These are phyloP conservation scores for Xylariaceae sp. DNA, from an alignment of 2,329 filamentous ascomycete species.

Conservation along the genomic window DNA sequence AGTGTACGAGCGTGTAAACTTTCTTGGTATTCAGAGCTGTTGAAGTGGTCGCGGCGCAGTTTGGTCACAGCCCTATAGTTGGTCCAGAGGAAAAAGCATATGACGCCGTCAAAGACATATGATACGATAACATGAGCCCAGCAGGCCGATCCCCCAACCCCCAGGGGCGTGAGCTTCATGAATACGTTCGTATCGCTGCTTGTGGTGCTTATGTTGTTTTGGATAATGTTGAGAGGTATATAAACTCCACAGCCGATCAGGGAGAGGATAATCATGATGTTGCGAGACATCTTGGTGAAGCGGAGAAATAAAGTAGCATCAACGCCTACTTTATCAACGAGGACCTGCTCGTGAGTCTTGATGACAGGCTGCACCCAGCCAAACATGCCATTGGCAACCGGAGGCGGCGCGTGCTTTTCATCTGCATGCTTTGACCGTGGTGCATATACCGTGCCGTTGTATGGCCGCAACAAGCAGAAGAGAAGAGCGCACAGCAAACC, in stretches of 20 bases:
- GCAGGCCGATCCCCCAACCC: constrained; percentile 45
- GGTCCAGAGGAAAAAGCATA: constrained; percentile 70
- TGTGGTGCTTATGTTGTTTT: constrained; percentile 34
- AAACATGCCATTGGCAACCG: constrained; percentile 75
- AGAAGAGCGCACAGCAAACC: constrained; percentile 67
- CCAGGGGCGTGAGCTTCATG: constrained; percentile 52
- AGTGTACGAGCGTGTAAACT: constrained; percentile 72
- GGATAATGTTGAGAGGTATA: constrained; percentile 70
- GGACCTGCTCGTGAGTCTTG: constrained; percentile 68
- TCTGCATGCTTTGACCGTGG: constrained; percentile 83
- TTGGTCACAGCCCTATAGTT: constrained; percentile 72
- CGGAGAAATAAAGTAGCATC: constrained; percentile 86
- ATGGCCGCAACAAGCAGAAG: constrained; percentile 84
- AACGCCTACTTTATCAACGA: constrained; percentile 76
- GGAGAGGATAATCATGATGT: constrained; percentile 72
- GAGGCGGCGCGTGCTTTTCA: constrained; percentile 59
- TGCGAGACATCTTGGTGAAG: constrained; percentile 82
- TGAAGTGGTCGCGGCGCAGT: constrained; percentile 72
- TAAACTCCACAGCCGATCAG: constrained; percentile 71
- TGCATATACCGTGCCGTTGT: constrained; percentile 74
- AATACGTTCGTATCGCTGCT: constrained; percentile 39
- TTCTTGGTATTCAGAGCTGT: constrained; percentile 78
- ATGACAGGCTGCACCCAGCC: constrained; percentile 80
- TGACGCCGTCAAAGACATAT: constrained; percentile 62
- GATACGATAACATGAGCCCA: constrained; percentile 55